phyloP scores from a whole-genome alignment of 2,329 filamentous ascomycete genomes.

The Apiospora koreana region DNA sequence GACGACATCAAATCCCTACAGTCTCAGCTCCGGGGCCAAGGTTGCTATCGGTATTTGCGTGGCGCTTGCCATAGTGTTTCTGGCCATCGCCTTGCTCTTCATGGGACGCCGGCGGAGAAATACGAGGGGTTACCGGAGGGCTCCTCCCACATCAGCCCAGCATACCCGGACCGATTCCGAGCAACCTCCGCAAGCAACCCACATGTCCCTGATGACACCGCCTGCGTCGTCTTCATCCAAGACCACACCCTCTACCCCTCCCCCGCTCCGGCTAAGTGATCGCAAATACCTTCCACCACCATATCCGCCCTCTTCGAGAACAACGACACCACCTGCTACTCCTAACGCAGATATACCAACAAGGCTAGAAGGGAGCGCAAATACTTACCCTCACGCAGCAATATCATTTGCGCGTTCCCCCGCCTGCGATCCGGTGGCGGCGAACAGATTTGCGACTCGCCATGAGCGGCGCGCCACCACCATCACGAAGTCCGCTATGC shows the following conservation, averaged over 20 bases:
- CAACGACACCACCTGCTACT: not conserved
- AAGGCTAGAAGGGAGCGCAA: not conserved
- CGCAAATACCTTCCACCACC: conserved; percentile 39
- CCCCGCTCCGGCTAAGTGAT: conserved; percentile 46
- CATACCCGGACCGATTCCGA: conserved; percentile 26
- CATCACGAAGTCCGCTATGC: conserved; percentile 13
- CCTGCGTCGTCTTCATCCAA: conserved; percentile 31
- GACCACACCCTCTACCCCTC: conserved; percentile 41
- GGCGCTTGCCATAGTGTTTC: conserved; percentile 37
- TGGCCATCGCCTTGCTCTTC: conserved; percentile 39
- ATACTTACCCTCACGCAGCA: not conserved
- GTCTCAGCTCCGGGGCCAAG: conserved; percentile 41
- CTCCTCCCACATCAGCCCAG: conserved; percentile 22
- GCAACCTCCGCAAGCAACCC: conserved; percentile 33
- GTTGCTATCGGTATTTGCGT: conserved; percentile 47
- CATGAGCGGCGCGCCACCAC: conserved; percentile 27
- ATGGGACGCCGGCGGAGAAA: conserved; percentile 33
- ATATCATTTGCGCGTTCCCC: conserved; percentile 25
- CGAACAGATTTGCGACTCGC: conserved; percentile 37
- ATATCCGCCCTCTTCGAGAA: not conserved
- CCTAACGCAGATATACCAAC: not conserved
- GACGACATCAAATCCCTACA: conserved; percentile 13
- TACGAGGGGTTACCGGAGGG: conserved; percentile 21
- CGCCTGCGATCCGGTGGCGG: conserved; percentile 37
- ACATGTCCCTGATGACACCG: conserved; percentile 44